A percentile compares a stretch with the other conserved stretches of the same genome.
These are phyloP conservation scores for Melastoma malabathricum DNA, from an alignment of 345 rosid genomes.

Conservation along the genomic window DNA sequence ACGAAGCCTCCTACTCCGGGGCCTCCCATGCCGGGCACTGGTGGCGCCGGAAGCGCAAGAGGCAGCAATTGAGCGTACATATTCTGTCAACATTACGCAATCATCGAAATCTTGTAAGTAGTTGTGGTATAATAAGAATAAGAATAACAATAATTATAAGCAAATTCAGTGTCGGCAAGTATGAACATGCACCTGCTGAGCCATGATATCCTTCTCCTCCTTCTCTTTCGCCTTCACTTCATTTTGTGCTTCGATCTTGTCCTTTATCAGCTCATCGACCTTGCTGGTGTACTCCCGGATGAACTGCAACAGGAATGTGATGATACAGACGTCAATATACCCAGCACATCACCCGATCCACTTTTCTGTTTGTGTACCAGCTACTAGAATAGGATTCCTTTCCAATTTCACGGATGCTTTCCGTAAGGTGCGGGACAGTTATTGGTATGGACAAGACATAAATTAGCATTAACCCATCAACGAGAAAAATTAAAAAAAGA, in stretches of 20 bases:
- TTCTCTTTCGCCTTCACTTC: slow-evolving; percentile 57
- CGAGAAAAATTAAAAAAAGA: too few relatives aligned
- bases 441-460: too few relatives aligned
- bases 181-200: slow-evolving; percentile 52
- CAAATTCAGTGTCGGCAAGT: neutral
- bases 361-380: too few relatives aligned
- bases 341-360: neutral
- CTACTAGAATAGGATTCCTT: too few relatives aligned
- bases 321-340: neutral
- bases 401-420: too few relatives aligned
- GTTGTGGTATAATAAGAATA: too few relatives aligned
- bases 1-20: slow-evolving; percentile 31
- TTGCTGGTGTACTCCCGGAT: slow-evolving; percentile 70
- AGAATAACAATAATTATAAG: too few relatives aligned
- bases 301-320: slow-evolving; percentile 25
- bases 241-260: slow-evolving; percentile 53
- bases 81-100: slow-evolving; percentile 31
- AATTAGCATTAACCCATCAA: too few relatives aligned
- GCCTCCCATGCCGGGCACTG: slow-evolving; percentile 72
- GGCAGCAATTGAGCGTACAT: slow-evolving; percentile 85
- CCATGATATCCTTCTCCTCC: slow-evolving; percentile 68
- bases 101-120: too few relatives aligned
- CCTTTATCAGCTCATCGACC: slow-evolving; percentile 73
- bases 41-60: slow-evolving; percentile 75
- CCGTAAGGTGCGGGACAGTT: too few relatives aligned